These are phyloP conservation scores for Aspergillus glaucus DNA, from an alignment of 2,329 filamentous ascomycete genomes.

Conservation along the genomic window DNA sequence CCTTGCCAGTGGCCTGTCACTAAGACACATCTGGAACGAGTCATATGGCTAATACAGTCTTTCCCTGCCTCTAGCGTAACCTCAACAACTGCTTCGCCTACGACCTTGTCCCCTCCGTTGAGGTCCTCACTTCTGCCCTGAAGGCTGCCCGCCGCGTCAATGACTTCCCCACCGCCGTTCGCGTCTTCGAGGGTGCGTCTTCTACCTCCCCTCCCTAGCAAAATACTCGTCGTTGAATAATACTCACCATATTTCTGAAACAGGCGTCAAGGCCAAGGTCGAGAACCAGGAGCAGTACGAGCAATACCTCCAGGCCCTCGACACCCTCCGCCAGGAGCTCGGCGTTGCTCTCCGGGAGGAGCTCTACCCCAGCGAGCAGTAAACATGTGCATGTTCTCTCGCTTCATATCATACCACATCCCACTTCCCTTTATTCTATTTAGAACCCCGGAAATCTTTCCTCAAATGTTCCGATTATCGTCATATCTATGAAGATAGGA, in stretches of 20 bases:
- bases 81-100: conserved; percentile 99
- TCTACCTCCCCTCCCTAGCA: conserved; percentile 1
- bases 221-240: neutral
- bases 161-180: conserved; percentile 96
- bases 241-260: conserved; percentile 8
- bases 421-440: conserved; percentile 11
- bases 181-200: conserved; percentile 85
- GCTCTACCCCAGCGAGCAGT: conserved; percentile 64
- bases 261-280: conserved; percentile 98
- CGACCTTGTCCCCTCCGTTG: conserved; percentile 93
- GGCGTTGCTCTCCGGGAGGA: conserved; percentile 88
- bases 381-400: conserved; percentile 17
- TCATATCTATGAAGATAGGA: conserved; percentile 22
- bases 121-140: conserved; percentile 84
- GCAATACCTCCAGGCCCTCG: conserved; percentile 88
- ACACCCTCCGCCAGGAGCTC: conserved; percentile 86
- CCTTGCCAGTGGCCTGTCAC: neutral
- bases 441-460: neutral
- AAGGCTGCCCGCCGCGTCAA: conserved; percentile 94
- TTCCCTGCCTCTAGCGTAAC: conserved; percentile 59
- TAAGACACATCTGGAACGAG: neutral
- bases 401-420: conserved; percentile 9
- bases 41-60: conserved; percentile 5
- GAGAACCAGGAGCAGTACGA: conserved; percentile 98
- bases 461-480: conserved; percentile 14